Evolutionary conservation across 1,284 basidiomycete genomes (phyloP), one percentile per base, ranked within the genome.

Genomic region (Moniliella sp.): DNA sequence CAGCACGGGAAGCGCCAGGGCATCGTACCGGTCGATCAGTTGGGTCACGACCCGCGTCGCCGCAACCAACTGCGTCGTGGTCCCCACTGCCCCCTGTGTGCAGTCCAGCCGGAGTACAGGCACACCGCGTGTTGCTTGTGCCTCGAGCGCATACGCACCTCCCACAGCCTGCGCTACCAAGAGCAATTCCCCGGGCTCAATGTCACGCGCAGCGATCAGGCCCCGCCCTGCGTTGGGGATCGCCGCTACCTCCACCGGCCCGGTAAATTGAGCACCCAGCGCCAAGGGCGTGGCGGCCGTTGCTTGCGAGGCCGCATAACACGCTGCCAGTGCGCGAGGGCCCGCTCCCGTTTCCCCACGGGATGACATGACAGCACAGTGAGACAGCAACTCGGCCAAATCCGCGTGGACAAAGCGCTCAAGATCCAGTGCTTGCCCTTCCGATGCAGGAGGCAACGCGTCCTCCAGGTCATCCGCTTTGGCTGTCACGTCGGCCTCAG

Each of bases 11-110:
- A 43, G 32, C 2, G 48, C 43, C 2, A 52, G 28, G n/a, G n/a
- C n/a, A 23, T 52, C 44, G 2, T 50, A 49, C 14, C 29, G 35
- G 23, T 36, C 39, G 15, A 39, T 25, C 7, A 58, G 44, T 4
- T 43, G 41, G 27, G 56, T 51, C 4, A 59, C 46, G 30, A 53
- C 42, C 28, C 45, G 43, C 1, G 54, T 52, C 18, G 53, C 50
- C 2, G 54, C 56, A 9, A 50, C 35, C 2, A 57, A 46, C 36
- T 59, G 56, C 11, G 51, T 59, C 23, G 54, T 59, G 2, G 52
- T 59, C 25, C 48, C 48, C 1, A 54, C 50, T 0, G 56, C 49
- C 3, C 53, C 52, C 3, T 36, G 36, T 27, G 46, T 46, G 3
- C 51, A 39, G 19, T 50, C 42, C 28, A 44, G 43, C 2, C 56